Evolutionary conservation across 1,139 yeast species (phyloP).

Genomic region (Yamadazyma pseudoaaseri): DNA sequence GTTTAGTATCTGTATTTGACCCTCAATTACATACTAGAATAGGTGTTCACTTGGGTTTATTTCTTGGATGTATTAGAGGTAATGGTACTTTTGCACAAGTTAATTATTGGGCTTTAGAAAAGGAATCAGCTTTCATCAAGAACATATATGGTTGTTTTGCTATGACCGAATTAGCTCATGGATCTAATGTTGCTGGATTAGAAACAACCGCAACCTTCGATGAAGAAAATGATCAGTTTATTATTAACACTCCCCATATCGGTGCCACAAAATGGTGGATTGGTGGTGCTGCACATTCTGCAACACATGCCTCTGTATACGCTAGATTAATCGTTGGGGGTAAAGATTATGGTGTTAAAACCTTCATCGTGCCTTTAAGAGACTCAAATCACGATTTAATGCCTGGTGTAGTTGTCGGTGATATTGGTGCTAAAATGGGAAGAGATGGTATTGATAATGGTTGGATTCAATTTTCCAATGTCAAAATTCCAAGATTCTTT

Average conservation of each 20-base stretch:
- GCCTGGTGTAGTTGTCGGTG: constrained; percentile 85
- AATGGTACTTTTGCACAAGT: constrained; percentile 54
- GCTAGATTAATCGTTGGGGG: constrained; percentile 82
- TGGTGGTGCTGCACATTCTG: constrained; percentile 95
- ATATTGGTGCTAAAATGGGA: constrained; percentile 93
- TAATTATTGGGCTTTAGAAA: constrained; percentile 72
- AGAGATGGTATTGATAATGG: constrained; percentile 89
- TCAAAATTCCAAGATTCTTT: constrained; percentile 77
- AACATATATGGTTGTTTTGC: constrained; percentile 88
- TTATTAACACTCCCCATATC: constrained; percentile 81
- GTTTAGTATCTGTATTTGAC: constrained; percentile 45
- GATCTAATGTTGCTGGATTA: constrained; percentile 88
- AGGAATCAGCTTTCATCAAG: constrained; percentile 65
- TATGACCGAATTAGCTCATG: constrained; percentile 94
- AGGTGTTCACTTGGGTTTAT: constrained; percentile 52
- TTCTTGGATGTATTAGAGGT: constrained; percentile 46
- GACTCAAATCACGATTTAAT: constrained; percentile 66
- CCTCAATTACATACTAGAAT: constrained; percentile 52
- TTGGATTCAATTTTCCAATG: constrained; percentile 86
- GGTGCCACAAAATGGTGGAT: constrained; percentile 99
- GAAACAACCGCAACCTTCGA: constrained; percentile 89
- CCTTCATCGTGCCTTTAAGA: constrained; percentile 86
- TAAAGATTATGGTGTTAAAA: constrained; percentile 86
- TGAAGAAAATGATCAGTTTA: constrained; percentile 60
- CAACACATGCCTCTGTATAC: constrained; percentile 78